Evolutionary conservation across 164 flowering plant species (phyloP).

Genomic region (Vitis rotundifolia): DNA sequence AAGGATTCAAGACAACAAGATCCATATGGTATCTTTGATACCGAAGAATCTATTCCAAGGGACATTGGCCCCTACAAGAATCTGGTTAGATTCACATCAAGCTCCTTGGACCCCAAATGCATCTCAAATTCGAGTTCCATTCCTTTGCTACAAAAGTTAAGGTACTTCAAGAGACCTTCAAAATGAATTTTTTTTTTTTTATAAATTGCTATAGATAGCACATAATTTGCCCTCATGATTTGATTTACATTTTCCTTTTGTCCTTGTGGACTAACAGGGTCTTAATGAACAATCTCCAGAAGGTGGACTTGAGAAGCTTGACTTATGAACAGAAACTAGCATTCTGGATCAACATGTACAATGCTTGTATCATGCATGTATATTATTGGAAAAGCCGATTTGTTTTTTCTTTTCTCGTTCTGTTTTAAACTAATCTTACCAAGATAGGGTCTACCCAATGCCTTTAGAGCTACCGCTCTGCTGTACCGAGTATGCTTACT

Average conservation of each 20-base stretch:
- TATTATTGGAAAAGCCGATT: constrained; percentile 18
- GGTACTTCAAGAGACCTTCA: constrained; percentile 35
- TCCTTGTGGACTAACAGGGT: constrained; percentile 37
- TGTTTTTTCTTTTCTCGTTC: not conserved
- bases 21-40: constrained; percentile 77
- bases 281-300: constrained; percentile 57
- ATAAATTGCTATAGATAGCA: not conserved
- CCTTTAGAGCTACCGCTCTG: no score
- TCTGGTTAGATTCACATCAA: constrained; percentile 70
- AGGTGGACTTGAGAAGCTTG: constrained; percentile 63
- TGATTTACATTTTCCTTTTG: not conserved
- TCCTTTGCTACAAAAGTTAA: constrained; percentile 66
- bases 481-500: no score
- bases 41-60: constrained; percentile 79
- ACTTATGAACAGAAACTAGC: constrained; percentile 79
- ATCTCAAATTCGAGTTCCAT: constrained; percentile 60
- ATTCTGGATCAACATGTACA: constrained; percentile 98
- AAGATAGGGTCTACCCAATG: no score
- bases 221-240: not conserved
- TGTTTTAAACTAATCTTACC: no score
- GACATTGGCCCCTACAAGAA: constrained; percentile 98
- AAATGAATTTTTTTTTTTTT: not conserved
- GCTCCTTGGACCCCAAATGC: constrained; percentile 71
- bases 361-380: constrained; percentile 99
- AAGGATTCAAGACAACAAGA: constrained; percentile 79